These are phyloP conservation scores for Starmerella bombicola DNA, from an alignment of 805 yeast species.

Conservation along the genomic window DNA sequence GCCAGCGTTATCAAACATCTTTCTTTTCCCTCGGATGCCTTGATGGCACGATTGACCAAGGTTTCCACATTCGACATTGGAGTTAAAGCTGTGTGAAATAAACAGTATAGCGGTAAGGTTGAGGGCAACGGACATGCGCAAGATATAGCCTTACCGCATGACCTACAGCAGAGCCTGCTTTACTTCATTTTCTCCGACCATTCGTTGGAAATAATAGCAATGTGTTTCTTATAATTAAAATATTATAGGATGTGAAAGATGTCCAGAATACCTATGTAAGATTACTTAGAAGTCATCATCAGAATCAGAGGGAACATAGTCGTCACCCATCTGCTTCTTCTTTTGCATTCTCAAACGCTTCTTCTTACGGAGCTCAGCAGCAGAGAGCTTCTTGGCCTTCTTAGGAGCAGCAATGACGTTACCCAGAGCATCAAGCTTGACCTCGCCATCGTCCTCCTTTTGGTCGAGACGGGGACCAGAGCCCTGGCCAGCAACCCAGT, in stretches of 20 bases:
- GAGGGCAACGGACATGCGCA: no score
- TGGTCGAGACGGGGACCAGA: conserved; percentile 98
- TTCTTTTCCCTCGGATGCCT: conserved; percentile 6
- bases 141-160: no score
- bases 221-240: not conserved
- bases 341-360: conserved; percentile 99
- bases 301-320: conserved; percentile 73
- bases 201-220: no score
- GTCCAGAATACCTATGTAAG: no score
- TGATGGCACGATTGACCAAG: not conserved
- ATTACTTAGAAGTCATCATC: conserved; percentile 67
- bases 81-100: no score
- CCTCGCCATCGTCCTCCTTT: conserved; percentile 91
- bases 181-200: no score
- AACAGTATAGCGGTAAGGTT: no score
- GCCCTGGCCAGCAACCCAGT: conserved; percentile 99
- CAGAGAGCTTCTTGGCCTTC: conserved; percentile 95
- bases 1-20: conserved; percentile 44
- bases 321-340: conserved; percentile 99
- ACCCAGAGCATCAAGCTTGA: conserved; percentile 99
- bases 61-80: not conserved
- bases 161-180: no score
- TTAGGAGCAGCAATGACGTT: conserved; percentile 94
- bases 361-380: conserved; percentile 99
- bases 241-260: no score